Evolutionary conservation across 1,284 basidiomycete genomes (phyloP).

Genomic region (Agaricales sp.): DNA sequence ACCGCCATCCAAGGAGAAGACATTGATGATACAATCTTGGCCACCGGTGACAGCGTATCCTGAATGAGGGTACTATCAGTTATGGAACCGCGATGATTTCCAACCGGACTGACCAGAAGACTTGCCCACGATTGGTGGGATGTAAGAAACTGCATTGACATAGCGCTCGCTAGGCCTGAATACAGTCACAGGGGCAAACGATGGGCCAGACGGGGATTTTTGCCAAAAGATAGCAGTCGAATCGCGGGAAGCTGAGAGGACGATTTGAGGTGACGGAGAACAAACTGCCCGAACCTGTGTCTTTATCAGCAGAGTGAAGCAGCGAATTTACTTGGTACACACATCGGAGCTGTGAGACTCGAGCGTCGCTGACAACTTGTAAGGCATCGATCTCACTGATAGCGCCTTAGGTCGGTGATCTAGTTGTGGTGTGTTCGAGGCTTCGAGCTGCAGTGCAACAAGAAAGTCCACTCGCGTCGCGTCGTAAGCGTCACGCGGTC

Average conservation of each 20-base stretch:
- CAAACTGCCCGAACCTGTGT: constrained; percentile 65
- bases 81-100: constrained; percentile 5
- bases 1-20: constrained; percentile 54
- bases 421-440: constrained; percentile 6
- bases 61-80: constrained; percentile 20
- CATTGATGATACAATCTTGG: constrained; percentile 76
- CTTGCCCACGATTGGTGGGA: constrained; percentile 55
- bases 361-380: constrained; percentile 77
- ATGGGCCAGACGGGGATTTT: constrained; percentile 32
- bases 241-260: constrained; percentile 87
- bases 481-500: too few relatives aligned
- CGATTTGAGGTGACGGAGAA: constrained; percentile 57
- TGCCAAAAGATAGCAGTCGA: constrained; percentile 82
- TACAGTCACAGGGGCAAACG: constrained; percentile 43
- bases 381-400: constrained; percentile 42
- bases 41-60: constrained; percentile 81
- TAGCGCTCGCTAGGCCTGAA: constrained; percentile 67
- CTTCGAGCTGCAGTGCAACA: too few relatives aligned
- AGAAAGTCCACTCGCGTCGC: too few relatives aligned
- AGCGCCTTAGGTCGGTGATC: constrained; percentile 9
- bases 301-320: constrained; percentile 6
- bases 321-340: constrained; percentile 28
- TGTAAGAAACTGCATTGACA: constrained; percentile 75
- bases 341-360: constrained; percentile 66
- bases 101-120: constrained; percentile 46